Conservation (phyloP, 139 green algal species). For the Penium margaritaceum region DNA sequence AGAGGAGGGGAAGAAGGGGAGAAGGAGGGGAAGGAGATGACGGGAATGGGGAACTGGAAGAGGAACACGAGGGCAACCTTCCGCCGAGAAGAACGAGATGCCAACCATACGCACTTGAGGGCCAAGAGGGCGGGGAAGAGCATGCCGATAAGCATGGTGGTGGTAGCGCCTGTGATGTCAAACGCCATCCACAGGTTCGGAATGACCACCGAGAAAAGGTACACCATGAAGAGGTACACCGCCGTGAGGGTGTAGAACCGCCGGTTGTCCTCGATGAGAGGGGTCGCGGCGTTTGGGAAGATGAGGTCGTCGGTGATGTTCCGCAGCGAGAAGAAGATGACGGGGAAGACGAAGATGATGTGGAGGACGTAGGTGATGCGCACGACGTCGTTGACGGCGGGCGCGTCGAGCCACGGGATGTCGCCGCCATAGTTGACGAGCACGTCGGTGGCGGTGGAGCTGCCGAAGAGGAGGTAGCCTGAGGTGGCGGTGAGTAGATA, state of each 20-base stretch:
- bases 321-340: slow-evolving; percentile 34
- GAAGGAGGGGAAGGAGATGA: no score
- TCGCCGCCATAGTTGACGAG: slow-evolving; percentile 11
- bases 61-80: no score
- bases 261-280: not conserved
- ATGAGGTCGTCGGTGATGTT: slow-evolving; percentile 12
- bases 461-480: slow-evolving; percentile 17
- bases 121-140: slow-evolving; percentile 15
- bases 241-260: not conserved
- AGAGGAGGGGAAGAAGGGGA: no score
- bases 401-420: not conserved
- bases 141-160: slow-evolving; percentile 6
- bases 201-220: slow-evolving; percentile 10
- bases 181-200: slow-evolving; percentile 23
- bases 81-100: not conserved
- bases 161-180: slow-evolving; percentile 10
- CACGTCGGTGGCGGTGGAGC: not conserved
- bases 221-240: not conserved
- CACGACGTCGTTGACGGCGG: slow-evolving; percentile 3
- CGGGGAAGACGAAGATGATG: slow-evolving; percentile 26
- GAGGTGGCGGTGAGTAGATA: slow-evolving; percentile 10
- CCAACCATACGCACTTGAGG: not conserved
- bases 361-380: slow-evolving; percentile 12
- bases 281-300: not conserved
- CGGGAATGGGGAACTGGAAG: no score